Conservation (phyloP, 2,329 filamentous ascomycete genomes). For the Apiospora hydei region DNA sequence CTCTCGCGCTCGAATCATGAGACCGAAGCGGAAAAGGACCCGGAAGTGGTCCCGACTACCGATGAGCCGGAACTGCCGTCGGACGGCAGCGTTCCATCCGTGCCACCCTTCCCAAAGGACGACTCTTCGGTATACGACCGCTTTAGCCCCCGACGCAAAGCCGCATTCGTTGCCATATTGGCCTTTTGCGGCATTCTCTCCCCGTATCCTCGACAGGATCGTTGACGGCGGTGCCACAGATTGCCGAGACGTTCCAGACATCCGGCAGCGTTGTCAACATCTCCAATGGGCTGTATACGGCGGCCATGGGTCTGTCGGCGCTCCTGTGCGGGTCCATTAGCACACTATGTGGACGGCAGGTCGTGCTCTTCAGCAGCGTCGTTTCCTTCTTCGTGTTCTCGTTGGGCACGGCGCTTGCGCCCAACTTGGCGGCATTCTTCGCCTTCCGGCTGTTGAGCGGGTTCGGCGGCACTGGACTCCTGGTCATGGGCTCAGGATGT, state of each 20-base stretch:
- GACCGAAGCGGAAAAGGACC: neutral
- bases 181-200: slow-evolving; percentile 13
- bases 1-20: neutral
- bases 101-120: neutral
- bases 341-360: slow-evolving; percentile 40
- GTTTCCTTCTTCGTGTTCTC: slow-evolving; percentile 44
- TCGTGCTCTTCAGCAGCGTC: slow-evolving; percentile 39
- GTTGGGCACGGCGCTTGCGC: slow-evolving; percentile 41
- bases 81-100: neutral
- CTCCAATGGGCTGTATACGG: slow-evolving; percentile 46
- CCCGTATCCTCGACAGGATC: slow-evolving; percentile 16
- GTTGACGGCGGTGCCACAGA: slow-evolving; percentile 23
- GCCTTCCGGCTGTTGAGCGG: slow-evolving; percentile 44
- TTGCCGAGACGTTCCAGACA: slow-evolving; percentile 23
- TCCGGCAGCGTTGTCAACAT: slow-evolving; percentile 42
- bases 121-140: slow-evolving; percentile 11
- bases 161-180: neutral
- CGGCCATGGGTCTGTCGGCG: slow-evolving; percentile 47
- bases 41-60: neutral
- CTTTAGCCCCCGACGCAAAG: neutral
- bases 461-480: slow-evolving; percentile 47
- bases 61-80: neutral
- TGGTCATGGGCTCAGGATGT: slow-evolving; percentile 48
- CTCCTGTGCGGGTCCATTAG: slow-evolving; percentile 45
- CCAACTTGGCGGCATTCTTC: slow-evolving; percentile 44